Percentiles rank a stretch among this genome's conserved stretches.
Conservation (phyloP, 306 rosid species). For the Cicer judaicum region DNA sequence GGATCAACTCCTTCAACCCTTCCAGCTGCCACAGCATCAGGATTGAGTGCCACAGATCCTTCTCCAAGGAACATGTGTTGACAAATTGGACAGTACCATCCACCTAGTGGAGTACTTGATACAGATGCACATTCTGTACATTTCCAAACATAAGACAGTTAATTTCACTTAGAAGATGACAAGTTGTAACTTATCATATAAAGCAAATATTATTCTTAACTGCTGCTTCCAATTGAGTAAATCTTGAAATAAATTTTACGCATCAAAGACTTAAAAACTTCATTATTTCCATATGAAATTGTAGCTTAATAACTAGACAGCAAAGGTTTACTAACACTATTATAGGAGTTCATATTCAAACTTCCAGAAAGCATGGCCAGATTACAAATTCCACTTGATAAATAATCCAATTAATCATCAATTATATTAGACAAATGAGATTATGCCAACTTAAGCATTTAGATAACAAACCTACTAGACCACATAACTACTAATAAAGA, state of each 20-base stretch:
- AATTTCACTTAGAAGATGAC: slow-evolving; percentile 34
- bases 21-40: slow-evolving; percentile 92
- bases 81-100: slow-evolving; percentile 92
- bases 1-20: slow-evolving; percentile 90
- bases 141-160: slow-evolving; percentile 40
- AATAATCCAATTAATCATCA: slow-evolving; percentile 12
- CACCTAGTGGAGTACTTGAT: slow-evolving; percentile 74
- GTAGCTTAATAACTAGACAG: slow-evolving; percentile 33
- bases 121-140: slow-evolving; percentile 90
- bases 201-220: slow-evolving; percentile 26
- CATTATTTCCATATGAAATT: slow-evolving; percentile 24
- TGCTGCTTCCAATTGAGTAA: slow-evolving; percentile 18
- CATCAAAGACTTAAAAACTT: not conserved
- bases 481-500: slow-evolving; percentile 13
- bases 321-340: slow-evolving; percentile 8
- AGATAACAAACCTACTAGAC: slow-evolving; percentile 10
- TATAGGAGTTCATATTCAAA: slow-evolving; percentile 31
- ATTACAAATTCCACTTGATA: slow-evolving; percentile 24
- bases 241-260: slow-evolving; percentile 19
- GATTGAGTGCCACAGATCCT: slow-evolving; percentile 65
- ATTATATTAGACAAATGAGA: slow-evolving; percentile 41
- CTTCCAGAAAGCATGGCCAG: slow-evolving; percentile 38
- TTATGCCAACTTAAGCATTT: slow-evolving; percentile 23
- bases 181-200: slow-evolving; percentile 6
- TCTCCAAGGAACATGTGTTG: slow-evolving; percentile 78